Conservation (phyloP, 1,139 yeast genomes). For the Magnusiomyces paraingens region DNA sequence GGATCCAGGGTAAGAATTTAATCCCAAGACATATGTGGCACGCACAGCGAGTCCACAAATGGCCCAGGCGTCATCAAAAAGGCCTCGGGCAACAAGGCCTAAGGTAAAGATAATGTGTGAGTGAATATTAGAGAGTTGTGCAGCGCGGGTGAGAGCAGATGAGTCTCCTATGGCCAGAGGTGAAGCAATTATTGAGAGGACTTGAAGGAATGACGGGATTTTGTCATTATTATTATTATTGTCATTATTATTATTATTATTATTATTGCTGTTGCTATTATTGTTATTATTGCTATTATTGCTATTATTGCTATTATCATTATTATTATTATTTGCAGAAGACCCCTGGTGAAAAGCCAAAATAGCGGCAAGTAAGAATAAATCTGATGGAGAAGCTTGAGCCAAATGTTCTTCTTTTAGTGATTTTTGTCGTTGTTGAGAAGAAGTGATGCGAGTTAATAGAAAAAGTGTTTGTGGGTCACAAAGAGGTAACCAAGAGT, state of each 20-base stretch:
- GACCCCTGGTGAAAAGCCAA: neutral
- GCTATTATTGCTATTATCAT: neutral
- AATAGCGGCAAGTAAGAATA: too few species aligned
- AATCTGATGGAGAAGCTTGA: too few species aligned
- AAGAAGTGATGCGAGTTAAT: neutral
- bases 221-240: neutral
- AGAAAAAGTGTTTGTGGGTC: neutral
- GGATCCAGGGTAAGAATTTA: slow-evolving; percentile 7
- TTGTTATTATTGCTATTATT: neutral
- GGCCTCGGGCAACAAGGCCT: slow-evolving; percentile 14
- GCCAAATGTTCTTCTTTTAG: too few species aligned
- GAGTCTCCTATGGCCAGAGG: neutral
- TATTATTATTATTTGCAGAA: neutral
- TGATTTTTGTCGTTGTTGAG: neutral
- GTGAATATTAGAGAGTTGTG: neutral
- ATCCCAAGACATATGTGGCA: slow-evolving; percentile 16
- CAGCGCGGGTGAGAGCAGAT: neutral
- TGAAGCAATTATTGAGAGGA: neutral
- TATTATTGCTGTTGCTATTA: neutral
- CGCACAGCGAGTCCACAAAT: slow-evolving; percentile 18
- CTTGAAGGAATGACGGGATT: neutral
- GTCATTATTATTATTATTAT: too few species aligned
- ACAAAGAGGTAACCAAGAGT: neutral
- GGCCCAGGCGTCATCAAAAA: slow-evolving; percentile 19
- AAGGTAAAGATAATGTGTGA: slow-evolving; percentile 12